Conservation (phyloP, 495 filamentous ascomycete genomes). For the Daldinia vernicosa region DNA sequence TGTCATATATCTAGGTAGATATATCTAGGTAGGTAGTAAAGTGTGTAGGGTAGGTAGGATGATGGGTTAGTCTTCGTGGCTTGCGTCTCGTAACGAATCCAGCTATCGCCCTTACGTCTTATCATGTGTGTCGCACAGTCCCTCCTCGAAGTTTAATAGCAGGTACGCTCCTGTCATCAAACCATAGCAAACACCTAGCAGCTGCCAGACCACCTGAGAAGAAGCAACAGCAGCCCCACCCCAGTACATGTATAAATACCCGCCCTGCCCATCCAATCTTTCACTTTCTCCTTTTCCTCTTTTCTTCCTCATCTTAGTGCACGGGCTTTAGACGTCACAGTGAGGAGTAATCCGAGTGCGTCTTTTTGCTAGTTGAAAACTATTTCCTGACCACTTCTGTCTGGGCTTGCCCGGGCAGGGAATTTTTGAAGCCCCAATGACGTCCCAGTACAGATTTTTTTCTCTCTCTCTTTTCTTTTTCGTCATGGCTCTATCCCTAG, state of each 20-base stretch:
- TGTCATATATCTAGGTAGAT: not conserved
- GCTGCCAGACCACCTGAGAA: too few species aligned
- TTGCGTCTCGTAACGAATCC: not conserved
- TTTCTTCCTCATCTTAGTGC: slow-evolving; percentile 56
- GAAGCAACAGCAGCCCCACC: not conserved
- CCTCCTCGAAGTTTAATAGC: not conserved
- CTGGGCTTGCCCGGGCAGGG: slow-evolving; percentile 49
- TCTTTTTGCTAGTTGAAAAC: slow-evolving; percentile 68
- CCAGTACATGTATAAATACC: slow-evolving; percentile 15
- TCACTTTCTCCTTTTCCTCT: slow-evolving; percentile 18
- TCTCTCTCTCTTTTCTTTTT: slow-evolving; percentile 2
- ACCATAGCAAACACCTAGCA: not conserved
- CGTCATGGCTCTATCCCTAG: slow-evolving; percentile 23
- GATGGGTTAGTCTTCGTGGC: not conserved
- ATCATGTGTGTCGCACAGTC: not conserved
- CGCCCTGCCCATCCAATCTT: not conserved
- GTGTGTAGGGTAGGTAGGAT: too few species aligned
- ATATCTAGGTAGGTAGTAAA: too few species aligned
- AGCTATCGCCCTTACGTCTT: not conserved
- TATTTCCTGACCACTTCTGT: slow-evolving; percentile 55
- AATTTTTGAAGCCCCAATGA: slow-evolving; percentile 51
- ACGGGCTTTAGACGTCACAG: slow-evolving; percentile 62
- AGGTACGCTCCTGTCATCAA: too few species aligned
- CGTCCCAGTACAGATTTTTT: not conserved
- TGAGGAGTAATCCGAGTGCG: slow-evolving; percentile 65